Percentiles rank a stretch among this genome's conserved stretches.
Evolutionary conservation across 306 rosid species (phyloP).

Genomic region (Begonia masoniana): DNA sequence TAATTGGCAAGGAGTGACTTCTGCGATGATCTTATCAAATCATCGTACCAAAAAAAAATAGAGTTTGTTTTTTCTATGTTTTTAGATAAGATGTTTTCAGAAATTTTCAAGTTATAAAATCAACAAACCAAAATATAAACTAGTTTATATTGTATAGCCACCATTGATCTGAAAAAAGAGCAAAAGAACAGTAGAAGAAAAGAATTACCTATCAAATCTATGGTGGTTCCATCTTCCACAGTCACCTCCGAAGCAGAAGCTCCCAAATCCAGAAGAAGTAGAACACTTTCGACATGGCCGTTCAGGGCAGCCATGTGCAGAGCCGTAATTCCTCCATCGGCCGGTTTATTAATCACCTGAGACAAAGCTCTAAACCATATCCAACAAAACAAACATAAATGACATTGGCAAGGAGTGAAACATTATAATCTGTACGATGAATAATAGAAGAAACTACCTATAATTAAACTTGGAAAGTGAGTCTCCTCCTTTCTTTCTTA

Average conservation of each 20-base stretch:
- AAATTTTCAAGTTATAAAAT: no score
- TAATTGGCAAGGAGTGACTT: background rate
- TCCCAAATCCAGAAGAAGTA: conserved; percentile 78
- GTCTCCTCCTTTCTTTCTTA: conserved; percentile 23
- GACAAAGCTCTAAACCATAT: conserved; percentile 40
- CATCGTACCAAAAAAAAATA: no score
- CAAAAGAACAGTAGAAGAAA: conserved; percentile 3
- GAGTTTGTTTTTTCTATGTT: no score
- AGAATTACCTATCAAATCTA: conserved; percentile 70
- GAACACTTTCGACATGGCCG: conserved; percentile 78
- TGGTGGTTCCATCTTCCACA: conserved; percentile 77
- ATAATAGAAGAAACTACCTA: conserved; percentile 32
- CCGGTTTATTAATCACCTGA: conserved; percentile 51
- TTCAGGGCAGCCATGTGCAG: conserved; percentile 96
- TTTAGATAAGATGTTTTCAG: no score
- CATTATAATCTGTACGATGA: conserved; percentile 7
- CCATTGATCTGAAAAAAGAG: background rate
- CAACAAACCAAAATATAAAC: no score
- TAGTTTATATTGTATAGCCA: no score
- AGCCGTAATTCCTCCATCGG: conserved; percentile 98
- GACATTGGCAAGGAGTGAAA: conserved; percentile 6
- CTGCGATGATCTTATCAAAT: background rate
- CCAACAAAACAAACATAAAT: conserved; percentile 17
- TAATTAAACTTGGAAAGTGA: conserved; percentile 47
- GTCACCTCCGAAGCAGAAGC: conserved; percentile 77